Evolutionary conservation across 2,329 filamentous ascomycete genomes (phyloP).

Genomic region (Claviceps humidiphila): DNA sequence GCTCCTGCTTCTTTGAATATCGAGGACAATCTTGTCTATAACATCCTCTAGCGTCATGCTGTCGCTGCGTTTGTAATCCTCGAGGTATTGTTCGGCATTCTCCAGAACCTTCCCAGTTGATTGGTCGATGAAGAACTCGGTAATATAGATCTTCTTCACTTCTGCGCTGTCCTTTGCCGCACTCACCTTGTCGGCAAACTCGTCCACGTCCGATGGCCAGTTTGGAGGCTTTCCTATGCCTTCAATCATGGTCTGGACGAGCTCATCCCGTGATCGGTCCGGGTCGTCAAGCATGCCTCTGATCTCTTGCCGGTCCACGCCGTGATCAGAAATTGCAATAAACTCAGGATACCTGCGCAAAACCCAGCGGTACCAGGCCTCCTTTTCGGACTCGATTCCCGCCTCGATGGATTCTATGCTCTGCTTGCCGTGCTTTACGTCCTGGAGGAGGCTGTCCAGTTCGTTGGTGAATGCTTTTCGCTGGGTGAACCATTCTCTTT

Average conservation of each 20-base stretch:
- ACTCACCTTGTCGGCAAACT: constrained; percentile 20
- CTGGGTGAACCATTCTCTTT: constrained; percentile 38
- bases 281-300: constrained; percentile 24
- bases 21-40: constrained; percentile 20
- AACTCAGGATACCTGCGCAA: constrained; percentile 26
- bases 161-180: constrained; percentile 19
- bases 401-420: constrained; percentile 33
- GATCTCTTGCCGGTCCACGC: constrained; percentile 19
- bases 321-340: constrained; percentile 19
- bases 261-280: constrained; percentile 22
- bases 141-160: constrained; percentile 26
- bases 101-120: constrained; percentile 20
- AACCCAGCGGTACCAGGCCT: constrained; percentile 38
- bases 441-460: constrained; percentile 34
- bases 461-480: constrained; percentile 35
- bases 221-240: constrained; percentile 21
- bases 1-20: constrained; percentile 17
- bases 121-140: constrained; percentile 27
- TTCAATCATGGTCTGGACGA: constrained; percentile 23
- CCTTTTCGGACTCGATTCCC: constrained; percentile 37
- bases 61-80: constrained; percentile 19
- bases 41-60: constrained; percentile 19
- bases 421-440: constrained; percentile 30
- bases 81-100: constrained; percentile 25
- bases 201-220: constrained; percentile 21